Evolutionary conservation across 148 eudicot species (phyloP).

Genomic region (Salicornia ramosissima): DNA sequence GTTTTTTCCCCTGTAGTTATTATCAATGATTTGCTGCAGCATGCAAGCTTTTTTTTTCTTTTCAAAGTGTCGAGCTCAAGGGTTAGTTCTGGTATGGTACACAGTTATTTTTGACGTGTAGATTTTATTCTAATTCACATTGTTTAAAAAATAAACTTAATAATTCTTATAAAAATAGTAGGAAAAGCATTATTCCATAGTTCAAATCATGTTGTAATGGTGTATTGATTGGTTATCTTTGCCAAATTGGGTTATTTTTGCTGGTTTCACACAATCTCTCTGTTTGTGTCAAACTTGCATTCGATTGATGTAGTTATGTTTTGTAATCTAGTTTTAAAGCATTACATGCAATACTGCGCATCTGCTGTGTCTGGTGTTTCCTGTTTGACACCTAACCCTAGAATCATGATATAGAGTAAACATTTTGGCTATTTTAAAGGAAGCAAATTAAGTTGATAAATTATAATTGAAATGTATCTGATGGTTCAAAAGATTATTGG

Average conservation of each 20-base stretch:
- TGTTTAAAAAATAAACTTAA: not conserved
- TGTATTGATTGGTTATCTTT: not conserved
- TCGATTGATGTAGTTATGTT: too few species aligned
- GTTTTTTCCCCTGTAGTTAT: too few species aligned
- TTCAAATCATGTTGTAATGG: not conserved
- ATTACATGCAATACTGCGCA: not conserved
- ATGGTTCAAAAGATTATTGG: too few species aligned
- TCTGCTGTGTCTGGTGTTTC: not conserved
- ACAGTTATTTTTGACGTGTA: not conserved
- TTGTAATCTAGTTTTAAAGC: too few species aligned
- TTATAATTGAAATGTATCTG: too few species aligned
- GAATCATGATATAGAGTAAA: not conserved
- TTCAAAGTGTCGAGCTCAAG: too few species aligned
- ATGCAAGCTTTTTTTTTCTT: too few species aligned
- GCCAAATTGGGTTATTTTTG: not conserved
- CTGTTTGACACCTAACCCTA: not conserved
- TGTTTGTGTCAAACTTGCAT: not conserved
- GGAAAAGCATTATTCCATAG: not conserved
- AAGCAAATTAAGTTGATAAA: too few species aligned
- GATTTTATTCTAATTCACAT: not conserved
- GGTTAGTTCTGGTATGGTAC: too few species aligned
- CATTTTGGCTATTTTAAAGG: too few species aligned
- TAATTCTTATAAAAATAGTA: not conserved
- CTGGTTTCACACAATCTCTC: not conserved
- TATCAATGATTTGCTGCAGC: too few species aligned